These are phyloP conservation scores for Singerocomus rubriflavus DNA, from an alignment of 1,284 basidiomycete genomes.

Conservation along the genomic window DNA sequence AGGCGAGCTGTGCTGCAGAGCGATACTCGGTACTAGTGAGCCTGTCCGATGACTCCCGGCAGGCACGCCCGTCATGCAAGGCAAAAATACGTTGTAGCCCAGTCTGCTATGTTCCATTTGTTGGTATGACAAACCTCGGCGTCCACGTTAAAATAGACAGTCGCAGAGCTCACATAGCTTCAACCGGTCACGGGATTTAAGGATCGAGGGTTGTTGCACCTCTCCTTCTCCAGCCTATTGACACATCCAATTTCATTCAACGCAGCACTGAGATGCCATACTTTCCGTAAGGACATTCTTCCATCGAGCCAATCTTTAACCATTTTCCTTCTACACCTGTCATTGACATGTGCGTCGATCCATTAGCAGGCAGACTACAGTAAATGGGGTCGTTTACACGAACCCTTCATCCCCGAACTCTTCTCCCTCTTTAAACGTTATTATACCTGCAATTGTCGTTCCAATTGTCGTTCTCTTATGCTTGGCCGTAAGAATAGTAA, in stretches of 20 bases:
- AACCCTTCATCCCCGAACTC: too few species aligned
- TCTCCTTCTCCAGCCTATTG: neutral
- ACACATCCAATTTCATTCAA: neutral
- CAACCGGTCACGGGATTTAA: neutral
- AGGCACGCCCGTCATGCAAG: neutral
- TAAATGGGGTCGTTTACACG: too few species aligned
- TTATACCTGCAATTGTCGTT: accelerated
- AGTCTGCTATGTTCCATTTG: neutral
- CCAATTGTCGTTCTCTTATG: accelerated
- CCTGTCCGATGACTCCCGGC: neutral
- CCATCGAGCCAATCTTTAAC: too few species aligned
- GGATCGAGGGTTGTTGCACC: too few species aligned
- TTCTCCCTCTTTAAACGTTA: neutral
- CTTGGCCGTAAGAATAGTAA: too few species aligned
- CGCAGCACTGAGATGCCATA: neutral
- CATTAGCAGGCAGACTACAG: neutral
- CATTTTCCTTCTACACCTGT: neutral
- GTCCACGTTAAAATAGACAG: neutral
- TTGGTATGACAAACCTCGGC: neutral
- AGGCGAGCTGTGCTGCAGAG: neutral
- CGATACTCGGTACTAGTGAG: neutral
- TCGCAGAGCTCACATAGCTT: neutral
- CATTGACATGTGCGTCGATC: neutral
- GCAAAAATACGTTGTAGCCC: neutral
- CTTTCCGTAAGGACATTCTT: neutral